Evolutionary conservation across 257 asterid species (phyloP).

Genomic region (Nicotiana knightiana): DNA sequence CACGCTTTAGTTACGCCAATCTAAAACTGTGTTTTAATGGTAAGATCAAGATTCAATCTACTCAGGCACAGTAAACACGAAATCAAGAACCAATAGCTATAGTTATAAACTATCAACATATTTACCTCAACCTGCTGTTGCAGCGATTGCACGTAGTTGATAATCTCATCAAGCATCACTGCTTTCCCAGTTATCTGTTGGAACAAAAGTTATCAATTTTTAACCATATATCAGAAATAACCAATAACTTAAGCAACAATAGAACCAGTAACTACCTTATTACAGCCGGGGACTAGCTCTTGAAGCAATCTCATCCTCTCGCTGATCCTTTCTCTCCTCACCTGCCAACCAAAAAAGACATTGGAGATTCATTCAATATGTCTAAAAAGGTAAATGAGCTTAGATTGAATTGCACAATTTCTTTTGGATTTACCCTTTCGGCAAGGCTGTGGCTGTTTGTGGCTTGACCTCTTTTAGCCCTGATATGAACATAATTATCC

Average conservation of each 20-base stretch:
- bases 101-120: neutral
- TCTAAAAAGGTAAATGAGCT: neutral
- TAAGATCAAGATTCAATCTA: neutral
- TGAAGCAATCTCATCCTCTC: slow-evolving; percentile 95
- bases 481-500: slow-evolving; percentile 71
- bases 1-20: neutral
- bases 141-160: slow-evolving; percentile 90
- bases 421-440: slow-evolving; percentile 57
- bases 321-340: slow-evolving; percentile 86
- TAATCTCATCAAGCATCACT: slow-evolving; percentile 97
- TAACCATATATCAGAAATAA: neutral
- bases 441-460: slow-evolving; percentile 97
- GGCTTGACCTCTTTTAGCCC: slow-evolving; percentile 94
- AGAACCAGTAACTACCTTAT: slow-evolving; percentile 45
- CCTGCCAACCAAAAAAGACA: slow-evolving; percentile 34
- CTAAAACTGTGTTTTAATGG: neutral
- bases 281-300: slow-evolving; percentile 95
- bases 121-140: slow-evolving; percentile 96
- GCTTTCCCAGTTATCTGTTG: slow-evolving; percentile 91
- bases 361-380: neutral
- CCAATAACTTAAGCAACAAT: neutral
- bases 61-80: neutral
- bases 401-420: neutral
- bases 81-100: neutral
- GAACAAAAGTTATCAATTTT: neutral